Evolutionary conservation across 148 eudicot genomes (phyloP).

Genomic region (Spergularia bocconei): DNA sequence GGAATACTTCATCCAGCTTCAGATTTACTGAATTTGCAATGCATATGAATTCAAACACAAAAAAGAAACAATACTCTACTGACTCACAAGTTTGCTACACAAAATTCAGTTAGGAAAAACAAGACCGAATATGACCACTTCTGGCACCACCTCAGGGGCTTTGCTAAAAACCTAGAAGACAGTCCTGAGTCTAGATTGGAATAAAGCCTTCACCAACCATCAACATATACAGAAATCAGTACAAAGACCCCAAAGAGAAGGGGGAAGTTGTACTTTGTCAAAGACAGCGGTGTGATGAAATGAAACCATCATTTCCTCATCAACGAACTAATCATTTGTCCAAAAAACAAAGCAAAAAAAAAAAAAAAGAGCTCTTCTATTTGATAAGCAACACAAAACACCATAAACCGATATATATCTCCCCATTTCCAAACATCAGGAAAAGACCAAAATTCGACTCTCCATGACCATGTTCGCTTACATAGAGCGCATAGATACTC

Average conservation of each 20-base stretch:
- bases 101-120: neutral
- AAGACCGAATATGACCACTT: neutral
- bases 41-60: slow-evolving; percentile 38
- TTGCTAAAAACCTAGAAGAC: neutral
- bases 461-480: too few species aligned
- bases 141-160: neutral
- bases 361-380: neutral
- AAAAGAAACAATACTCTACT: neutral
- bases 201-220: slow-evolving; percentile 5
- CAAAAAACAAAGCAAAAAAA: neutral
- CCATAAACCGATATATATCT: neutral
- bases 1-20: slow-evolving; percentile 45
- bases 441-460: too few species aligned
- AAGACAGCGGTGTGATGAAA: neutral
- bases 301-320: neutral
- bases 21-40: slow-evolving; percentile 55
- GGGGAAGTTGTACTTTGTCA: neutral
- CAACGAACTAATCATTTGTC: neutral
- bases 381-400: neutral
- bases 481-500: too few species aligned
- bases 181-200: neutral
- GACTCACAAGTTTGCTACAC: too few species aligned
- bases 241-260: neutral
- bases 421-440: too few species aligned
- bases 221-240: neutral